Evolutionary conservation across 208 protist species (phyloP).

Genomic region (Naegleria lovaniensis): DNA sequence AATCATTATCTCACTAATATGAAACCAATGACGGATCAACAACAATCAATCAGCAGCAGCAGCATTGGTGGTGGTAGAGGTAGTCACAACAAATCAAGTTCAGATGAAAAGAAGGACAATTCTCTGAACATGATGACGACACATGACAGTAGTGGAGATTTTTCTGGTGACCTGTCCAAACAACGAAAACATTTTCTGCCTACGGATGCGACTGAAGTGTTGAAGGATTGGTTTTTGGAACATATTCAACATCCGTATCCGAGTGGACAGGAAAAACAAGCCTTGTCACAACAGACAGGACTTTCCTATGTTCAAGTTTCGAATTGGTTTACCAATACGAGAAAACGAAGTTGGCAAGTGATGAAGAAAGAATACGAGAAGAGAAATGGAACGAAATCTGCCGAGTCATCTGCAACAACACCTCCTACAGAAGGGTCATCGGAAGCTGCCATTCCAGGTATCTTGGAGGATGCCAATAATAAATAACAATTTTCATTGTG

Average conservation of each 20-base stretch:
- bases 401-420: too few species aligned
- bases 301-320: background rate
- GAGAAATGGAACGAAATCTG: background rate
- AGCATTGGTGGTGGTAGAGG: too few species aligned
- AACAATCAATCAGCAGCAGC: too few species aligned
- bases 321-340: conserved; percentile 17
- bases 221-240: conserved; percentile 2
- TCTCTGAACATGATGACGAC: background rate
- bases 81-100: too few species aligned
- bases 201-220: background rate
- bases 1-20: too few species aligned
- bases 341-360: background rate
- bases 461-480: background rate
- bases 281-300: background rate
- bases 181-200: conserved; percentile 9
- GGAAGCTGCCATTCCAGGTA: background rate
- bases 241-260: conserved; percentile 16
- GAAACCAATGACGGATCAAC: too few species aligned
- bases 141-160: background rate
- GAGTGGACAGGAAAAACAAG: background rate
- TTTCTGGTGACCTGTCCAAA: background rate
- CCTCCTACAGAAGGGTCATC: background rate
- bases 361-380: background rate
- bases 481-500: background rate
- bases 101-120: too few species aligned